Evolutionary conservation across 2,329 filamentous ascomycete genomes (phyloP), one percentile per base, ranked within the genome.

Genomic region (Pezicula neosporulosa): DNA sequence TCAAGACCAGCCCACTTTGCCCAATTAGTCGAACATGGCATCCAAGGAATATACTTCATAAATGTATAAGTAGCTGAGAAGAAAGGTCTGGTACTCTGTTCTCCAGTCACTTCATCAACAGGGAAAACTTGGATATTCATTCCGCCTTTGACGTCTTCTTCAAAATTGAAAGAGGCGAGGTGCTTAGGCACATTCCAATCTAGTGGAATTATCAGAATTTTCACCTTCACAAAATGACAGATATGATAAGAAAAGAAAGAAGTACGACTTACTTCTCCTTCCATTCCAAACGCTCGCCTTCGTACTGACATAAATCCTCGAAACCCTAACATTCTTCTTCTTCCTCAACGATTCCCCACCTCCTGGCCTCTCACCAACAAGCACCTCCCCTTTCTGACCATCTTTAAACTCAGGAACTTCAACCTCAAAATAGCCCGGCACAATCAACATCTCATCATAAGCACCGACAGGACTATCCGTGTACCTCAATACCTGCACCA

Each of bases 101-200:
- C 51, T 49, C 68, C 65, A n/a, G 56, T 55, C 2, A 54, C 53
- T 1, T 61, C 68, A 59, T 77, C 73, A 53, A 74, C 65, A 2
- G 76, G 75, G 56, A 68, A 76, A 28, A 80, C 73, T 37, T 72
- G 67, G 52, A 78, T 69, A 7, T 62, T 65, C 16, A 67, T 69
- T 28, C 68, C 64, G 30, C 68, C 68, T 52, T 71, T 63, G 6
- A 67, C 52, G 33, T 66, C 55, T 16, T 68, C 59, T 13, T 65
- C 62, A 70, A 75, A 81, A 13, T 71, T 69, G 59, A 81, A 81
- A 10, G 66, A 66, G 35, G 78, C 78, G 13, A 81, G 70, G 50
- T 81, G 77, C 57, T 81, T 81, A 12, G 78, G 77, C 28, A 78
- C 74, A 58, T 78, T 80, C 77, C 77, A 81, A 54, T 80, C 75